Conservation (phyloP, 1,139 yeast species). For the Hansenula sp. region DNA sequence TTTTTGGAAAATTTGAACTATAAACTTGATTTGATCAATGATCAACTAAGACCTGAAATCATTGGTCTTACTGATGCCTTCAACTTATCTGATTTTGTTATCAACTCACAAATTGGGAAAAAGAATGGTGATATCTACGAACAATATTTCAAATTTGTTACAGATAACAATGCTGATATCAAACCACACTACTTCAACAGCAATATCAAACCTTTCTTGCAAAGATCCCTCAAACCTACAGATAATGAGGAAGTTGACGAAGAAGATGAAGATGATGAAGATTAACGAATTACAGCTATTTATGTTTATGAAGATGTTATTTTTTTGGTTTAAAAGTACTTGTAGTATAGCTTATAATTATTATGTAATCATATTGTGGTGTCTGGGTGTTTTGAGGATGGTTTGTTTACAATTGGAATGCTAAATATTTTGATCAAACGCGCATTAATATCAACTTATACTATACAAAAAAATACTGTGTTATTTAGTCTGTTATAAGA, state of each 20-base stretch:
- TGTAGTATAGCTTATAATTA: no score
- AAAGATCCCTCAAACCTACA: conserved; percentile 21
- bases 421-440: no score
- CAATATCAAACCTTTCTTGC: conserved; percentile 34
- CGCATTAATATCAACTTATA: no score
- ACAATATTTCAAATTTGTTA: conserved; percentile 55
- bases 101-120: conserved; percentile 80
- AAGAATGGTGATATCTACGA: conserved; percentile 84
- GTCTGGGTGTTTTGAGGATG: no score
- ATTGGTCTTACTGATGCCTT: conserved; percentile 84
- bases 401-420: no score
- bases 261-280: conserved; percentile 5
- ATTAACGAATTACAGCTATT: background rate
- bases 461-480: background rate
- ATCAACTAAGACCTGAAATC: conserved; percentile 60
- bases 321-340: no score
- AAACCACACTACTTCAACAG: conserved; percentile 37
- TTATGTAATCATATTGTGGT: no score
- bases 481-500: background rate
- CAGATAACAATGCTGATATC: conserved; percentile 25
- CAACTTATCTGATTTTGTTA: conserved; percentile 74
- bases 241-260: conserved; percentile 22
- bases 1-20: conserved; percentile 16
- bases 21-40: conserved; percentile 30
- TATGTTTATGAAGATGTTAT: background rate